Evolutionary conservation across 78 protist species (phyloP).

Genomic region (slime mould (Dictyostelium discoideum)): DNA sequence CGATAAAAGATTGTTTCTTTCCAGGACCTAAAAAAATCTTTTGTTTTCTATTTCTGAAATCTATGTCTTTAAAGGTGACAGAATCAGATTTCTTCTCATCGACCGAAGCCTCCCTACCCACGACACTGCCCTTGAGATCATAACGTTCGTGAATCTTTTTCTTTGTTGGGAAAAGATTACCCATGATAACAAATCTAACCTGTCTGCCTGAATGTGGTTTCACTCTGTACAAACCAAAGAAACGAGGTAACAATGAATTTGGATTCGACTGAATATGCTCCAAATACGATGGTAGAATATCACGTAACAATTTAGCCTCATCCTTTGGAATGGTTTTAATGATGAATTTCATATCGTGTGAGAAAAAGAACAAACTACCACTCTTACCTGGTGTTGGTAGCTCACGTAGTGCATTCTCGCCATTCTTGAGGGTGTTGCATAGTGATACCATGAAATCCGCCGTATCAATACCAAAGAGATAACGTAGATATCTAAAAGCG

Average conservation of each 20-base stretch:
- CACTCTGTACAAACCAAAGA: constrained; percentile 91
- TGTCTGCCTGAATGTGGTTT: constrained; percentile 84
- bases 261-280: constrained; percentile 87
- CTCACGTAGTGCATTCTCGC: constrained; percentile 59
- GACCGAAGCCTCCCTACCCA: constrained; percentile 73
- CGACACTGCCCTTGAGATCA: constrained; percentile 93
- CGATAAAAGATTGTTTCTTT: constrained; percentile 47
- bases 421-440: constrained; percentile 51
- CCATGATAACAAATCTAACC: constrained; percentile 94
- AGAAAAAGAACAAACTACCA: constrained; percentile 91
- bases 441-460: constrained; percentile 79
- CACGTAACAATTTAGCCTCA: constrained; percentile 88
- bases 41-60: constrained; percentile 53
- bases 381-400: constrained; percentile 95
- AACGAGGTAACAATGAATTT: constrained; percentile 92
- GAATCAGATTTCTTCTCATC: constrained; percentile 68
- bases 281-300: constrained; percentile 85
- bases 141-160: constrained; percentile 85
- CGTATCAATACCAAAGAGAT: constrained; percentile 77
- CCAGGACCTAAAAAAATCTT: constrained; percentile 64
- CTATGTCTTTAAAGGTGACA: constrained; percentile 81
- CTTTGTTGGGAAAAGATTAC: constrained; percentile 91
- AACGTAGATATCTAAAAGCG: constrained; percentile 80
- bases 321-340: constrained; percentile 94
- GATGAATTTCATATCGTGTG: constrained; percentile 89